phyloP scores from a whole-genome alignment of 345 rosid genomes.

The Eucalyptus sp. region DNA sequence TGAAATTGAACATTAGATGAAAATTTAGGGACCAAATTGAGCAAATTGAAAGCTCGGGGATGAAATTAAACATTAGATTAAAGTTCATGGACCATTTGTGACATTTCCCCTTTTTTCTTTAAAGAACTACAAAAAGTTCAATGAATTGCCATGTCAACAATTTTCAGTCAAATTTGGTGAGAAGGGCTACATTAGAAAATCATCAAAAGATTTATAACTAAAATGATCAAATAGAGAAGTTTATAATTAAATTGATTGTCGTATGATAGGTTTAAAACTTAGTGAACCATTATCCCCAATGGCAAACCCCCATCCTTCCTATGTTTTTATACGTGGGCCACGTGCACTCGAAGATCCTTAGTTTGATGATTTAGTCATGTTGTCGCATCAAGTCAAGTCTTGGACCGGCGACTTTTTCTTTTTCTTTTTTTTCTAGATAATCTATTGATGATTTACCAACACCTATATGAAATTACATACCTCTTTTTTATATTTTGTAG shows the following conservation, averaged over 20 bases:
- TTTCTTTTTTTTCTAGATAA: neutral
- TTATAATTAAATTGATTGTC: rapidly evolving
- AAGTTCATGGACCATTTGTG: rapidly evolving
- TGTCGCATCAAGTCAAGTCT: neutral
- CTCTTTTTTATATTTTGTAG: neutral
- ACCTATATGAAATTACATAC: neutral
- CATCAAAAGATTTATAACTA: neutral
- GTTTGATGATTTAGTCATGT: neutral
- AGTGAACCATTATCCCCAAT: no score
- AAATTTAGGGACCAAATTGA: no score
- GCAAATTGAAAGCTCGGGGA: no score
- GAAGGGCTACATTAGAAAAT: neutral
- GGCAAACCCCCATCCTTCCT: no score
- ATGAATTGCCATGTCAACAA: no score
- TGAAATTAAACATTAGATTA: rapidly evolving
- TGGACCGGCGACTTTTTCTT: neutral
- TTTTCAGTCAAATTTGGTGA: no score
- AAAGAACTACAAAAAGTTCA: no score
- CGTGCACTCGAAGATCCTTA: neutral
- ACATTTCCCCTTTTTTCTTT: no score
- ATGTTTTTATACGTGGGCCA: neutral
- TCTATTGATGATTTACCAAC: neutral
- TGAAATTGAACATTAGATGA: no score
- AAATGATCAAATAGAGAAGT: neutral
- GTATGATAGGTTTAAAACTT: no score